Percentiles rank a stretch among this genome's conserved stretches.
Conservation (phyloP, 176 grass and related monocot genomes). For the Cocos nucifera region DNA sequence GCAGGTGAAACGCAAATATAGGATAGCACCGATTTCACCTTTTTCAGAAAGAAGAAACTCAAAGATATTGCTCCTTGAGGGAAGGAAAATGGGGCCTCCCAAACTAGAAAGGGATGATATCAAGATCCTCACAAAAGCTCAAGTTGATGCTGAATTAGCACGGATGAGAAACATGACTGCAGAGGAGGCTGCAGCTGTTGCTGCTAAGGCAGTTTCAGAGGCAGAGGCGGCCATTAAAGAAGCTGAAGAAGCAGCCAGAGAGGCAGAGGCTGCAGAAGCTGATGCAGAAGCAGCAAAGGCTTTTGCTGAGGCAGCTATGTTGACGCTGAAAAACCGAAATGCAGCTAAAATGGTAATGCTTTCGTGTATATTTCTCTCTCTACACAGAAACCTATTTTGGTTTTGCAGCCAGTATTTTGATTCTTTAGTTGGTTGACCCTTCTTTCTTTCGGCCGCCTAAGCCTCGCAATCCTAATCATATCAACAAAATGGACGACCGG, state of each 20-base stretch:
- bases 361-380: not conserved
- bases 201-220: constrained; percentile 79
- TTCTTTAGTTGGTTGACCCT: too few species aligned
- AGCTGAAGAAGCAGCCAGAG: constrained; percentile 72
- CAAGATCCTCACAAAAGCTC: constrained; percentile 36
- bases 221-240: constrained; percentile 61
- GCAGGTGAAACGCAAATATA: constrained; percentile 70
- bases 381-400: not conserved
- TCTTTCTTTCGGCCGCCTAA: too few species aligned
- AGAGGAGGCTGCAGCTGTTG: constrained; percentile 66
- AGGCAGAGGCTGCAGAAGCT: constrained; percentile 61
- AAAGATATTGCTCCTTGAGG: constrained; percentile 25
- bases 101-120: constrained; percentile 15
- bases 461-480: too few species aligned
- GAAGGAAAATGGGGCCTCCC: constrained; percentile 14
- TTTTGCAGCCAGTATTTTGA: not conserved
- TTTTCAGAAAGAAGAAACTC: constrained; percentile 31
- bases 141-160: constrained; percentile 48
- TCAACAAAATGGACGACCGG: too few species aligned
- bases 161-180: constrained; percentile 45
- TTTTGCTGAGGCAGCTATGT: constrained; percentile 58
- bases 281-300: constrained; percentile 54
- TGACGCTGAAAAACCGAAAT: constrained; percentile 54
- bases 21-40: constrained; percentile 45
- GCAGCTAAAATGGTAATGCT: constrained; percentile 30